Base-by-base conservation (phyloP, 305 asterid species). In the Striga hermonthica region DNA sequence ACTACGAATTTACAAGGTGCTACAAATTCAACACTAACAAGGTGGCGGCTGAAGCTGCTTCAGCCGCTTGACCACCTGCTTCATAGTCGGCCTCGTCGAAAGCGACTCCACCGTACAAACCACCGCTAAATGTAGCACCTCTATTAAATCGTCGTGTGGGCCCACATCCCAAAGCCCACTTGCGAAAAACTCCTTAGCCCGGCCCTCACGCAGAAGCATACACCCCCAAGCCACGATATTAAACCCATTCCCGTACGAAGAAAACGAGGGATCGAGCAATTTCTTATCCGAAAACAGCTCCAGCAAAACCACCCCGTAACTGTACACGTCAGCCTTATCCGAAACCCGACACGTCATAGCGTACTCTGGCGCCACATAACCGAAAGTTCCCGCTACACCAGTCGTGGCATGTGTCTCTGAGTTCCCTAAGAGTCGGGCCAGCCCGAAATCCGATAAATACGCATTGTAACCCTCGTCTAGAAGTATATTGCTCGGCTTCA, bases 161-260 rank as follows among this genome's bases (percentile, higher is more conserved):
- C 96, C 88, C 0, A 74, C 84, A 28, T 84, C 91, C 96, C 96
- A 88, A 28, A 86, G 70, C 13, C 90, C 95, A 1, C 83, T 73
- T 0, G 90, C 73, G 66, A 89, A 89, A 77, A 86, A 83, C 82
- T 86, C 89, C 75, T 81, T 78, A 10, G 88, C 96, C 4, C 83
- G 80, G 31, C 95, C 95, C 62, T 81, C 86, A 31, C 89, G 66
- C 76, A 88, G 64, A 28, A 86, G 90, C 95, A 88, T 84, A 75
- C 88, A 78, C 0, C 91, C 96, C 96, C 96, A 88, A 2, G 82
- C 84, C 7, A 86, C 90, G 4, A 86, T 83, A 68, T 83, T 81
- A 76, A 83, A 83, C 14, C 88, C 87, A 35, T 81, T 78, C 10
- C 94, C 96, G 9, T 81, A 82, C 1, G 88, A 77, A 39, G 91